phyloP scores from a whole-genome alignment of 495 filamentous ascomycete genomes.

The Collariella sp. region DNA sequence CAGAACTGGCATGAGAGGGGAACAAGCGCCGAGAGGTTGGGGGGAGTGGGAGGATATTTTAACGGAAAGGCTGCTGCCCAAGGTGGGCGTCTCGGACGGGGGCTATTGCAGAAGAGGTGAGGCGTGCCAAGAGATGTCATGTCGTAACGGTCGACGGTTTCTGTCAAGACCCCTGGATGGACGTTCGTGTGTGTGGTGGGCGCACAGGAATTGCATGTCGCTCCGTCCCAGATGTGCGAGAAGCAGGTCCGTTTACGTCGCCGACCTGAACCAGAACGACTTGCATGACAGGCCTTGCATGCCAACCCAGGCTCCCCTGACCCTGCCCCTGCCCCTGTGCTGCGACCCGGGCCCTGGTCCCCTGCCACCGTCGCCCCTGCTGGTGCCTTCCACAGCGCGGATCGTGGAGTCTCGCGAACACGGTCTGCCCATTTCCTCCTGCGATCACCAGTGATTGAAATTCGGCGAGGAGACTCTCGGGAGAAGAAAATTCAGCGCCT shows the following conservation, averaged over 20 bases:
- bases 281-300: constrained; percentile 13
- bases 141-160: constrained; percentile 16
- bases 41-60: constrained; percentile 21
- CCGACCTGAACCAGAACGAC: neutral
- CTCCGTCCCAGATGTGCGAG: neutral
- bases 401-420: neutral
- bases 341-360: too few relatives aligned
- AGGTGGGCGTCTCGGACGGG: constrained; percentile 14
- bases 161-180: too few relatives aligned
- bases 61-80: constrained; percentile 9
- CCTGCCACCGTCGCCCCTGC: constrained; percentile 5
- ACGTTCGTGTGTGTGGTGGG: neutral
- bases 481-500: neutral
- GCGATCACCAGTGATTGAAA: neutral
- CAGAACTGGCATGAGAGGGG: constrained; percentile 1
- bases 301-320: neutral
- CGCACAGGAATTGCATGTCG: neutral
- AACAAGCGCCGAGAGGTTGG: constrained; percentile 2
- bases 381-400: neutral
- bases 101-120: too few relatives aligned
- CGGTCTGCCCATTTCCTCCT: neutral
- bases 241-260: constrained; percentile 6
- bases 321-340: neutral
- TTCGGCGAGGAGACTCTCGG: neutral
- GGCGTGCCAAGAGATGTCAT: constrained; percentile 11